Base-by-base conservation (phyloP, 768 basidiomycete genomes). In the Suillus brevipes region DNA sequence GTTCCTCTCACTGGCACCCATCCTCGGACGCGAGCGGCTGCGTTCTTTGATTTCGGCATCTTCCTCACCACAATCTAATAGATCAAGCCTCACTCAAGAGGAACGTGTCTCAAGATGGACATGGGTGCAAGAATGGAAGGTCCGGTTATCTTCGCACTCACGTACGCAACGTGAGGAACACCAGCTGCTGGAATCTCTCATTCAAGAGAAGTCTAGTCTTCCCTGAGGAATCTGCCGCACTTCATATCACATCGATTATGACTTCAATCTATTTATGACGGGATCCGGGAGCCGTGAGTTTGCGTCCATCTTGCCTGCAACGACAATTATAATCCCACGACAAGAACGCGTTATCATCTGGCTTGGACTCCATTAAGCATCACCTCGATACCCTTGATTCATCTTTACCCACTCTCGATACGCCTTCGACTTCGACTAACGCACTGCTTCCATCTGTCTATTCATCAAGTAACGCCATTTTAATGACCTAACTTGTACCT, bases 1-100 rank as follows among this genome's bases (percentile, higher is more conserved):
- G 25, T 84, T 90, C 71, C 77, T 98, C 66, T 94, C 94, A 52
- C 84, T 97, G 13, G 89, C 95, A 16, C 95, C 95, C 16, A 92
- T 97, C 60, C 80, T 97, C 6, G 90, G 88, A 25, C 86, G 91
- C 34, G 87, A 89, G 62, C 81, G 83, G 64, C 79, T 94, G 8
- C 85, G 87, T 47, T 75, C 81, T 25, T 79, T 92, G 75, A 82
- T 92, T 55, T 76, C 81, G 28, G 69, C 72, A 31, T 70, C 77
- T 1, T 55, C 69, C 56, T 67, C 73, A 2, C 57, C 65, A n/a
- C 57, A 50, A 47, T 70, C 72, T 31, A 71, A 69, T 62, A 60
- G 64, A 52, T 56, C 65, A 61, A 70, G 63, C 25, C 60, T 66
- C n/a, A 67, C 60, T 61, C 70, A 60, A 45, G 75, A 77, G 38